These are phyloP conservation scores for Mycena capillaripes DNA, from an alignment of 768 basidiomycete species.

Conservation along the genomic window DNA sequence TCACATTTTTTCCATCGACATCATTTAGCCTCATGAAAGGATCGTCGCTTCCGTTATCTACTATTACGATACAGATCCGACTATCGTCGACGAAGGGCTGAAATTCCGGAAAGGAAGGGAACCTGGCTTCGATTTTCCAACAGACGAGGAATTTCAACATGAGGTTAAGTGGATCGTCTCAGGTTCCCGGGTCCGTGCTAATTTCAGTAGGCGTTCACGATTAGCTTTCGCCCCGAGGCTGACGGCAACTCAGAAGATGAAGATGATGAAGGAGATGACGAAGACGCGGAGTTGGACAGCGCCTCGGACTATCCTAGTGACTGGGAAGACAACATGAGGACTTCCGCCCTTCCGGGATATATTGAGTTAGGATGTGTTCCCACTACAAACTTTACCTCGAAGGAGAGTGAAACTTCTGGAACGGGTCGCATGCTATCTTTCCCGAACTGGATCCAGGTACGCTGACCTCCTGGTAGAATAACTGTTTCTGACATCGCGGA, in stretches of 20 bases:
- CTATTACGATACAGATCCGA: not conserved
- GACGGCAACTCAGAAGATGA: not conserved
- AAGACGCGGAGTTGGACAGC: not conserved
- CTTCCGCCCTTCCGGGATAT: not conserved
- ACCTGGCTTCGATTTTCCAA: not conserved
- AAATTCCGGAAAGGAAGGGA: not conserved
- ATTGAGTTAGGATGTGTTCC: not conserved
- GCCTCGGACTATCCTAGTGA: not conserved
- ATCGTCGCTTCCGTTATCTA: not conserved
- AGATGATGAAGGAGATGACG: not conserved
- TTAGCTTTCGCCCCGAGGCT: not conserved
- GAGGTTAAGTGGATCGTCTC: not conserved
- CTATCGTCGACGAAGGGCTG: not conserved
- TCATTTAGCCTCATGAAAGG: not conserved
- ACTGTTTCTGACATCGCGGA: not conserved
- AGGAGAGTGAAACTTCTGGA: not conserved
- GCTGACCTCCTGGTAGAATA: not conserved
- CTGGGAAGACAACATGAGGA: not conserved
- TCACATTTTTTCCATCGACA: not conserved
- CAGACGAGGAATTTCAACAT: not conserved
- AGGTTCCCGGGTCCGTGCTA: not conserved
- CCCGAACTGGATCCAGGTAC: not conserved
- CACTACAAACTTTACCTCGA: not conserved
- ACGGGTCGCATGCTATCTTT: not conserved
- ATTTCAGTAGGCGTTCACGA: not conserved